Conservation (phyloP, 768 basidiomycete species). For the Lyophyllum decastes region DNA sequence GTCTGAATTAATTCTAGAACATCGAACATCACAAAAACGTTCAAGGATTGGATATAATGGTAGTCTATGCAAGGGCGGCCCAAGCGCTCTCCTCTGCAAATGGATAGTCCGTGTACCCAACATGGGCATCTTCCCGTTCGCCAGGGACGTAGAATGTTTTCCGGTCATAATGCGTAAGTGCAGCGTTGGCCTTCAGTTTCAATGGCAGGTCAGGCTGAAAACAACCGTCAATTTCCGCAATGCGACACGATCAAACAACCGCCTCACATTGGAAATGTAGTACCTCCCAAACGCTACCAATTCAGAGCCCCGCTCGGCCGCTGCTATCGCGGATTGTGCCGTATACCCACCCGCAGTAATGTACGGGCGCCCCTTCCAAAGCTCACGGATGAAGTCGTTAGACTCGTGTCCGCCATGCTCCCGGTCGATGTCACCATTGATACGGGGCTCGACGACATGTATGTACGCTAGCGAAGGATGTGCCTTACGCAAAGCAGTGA, state of each 20-base stretch:
- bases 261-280: constrained; percentile 34
- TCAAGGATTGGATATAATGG: too few relatives aligned
- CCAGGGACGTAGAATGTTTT: constrained; percentile 40
- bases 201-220: constrained; percentile 10
- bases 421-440: constrained; percentile 16
- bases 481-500: constrained; percentile 34
- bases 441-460: constrained; percentile 46
- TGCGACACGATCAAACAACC: not conserved
- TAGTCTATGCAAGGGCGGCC: too few relatives aligned
- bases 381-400: constrained; percentile 45
- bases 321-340: constrained; percentile 36
- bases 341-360: constrained; percentile 49
- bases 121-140: constrained; percentile 20
- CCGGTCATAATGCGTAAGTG: constrained; percentile 33
- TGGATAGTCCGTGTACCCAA: constrained; percentile 33
- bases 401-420: constrained; percentile 20
- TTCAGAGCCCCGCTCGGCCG: constrained; percentile 32
- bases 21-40: too few relatives aligned
- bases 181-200: not conserved
- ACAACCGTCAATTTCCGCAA: not conserved
- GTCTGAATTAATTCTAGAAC: too few relatives aligned
- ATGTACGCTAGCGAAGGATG: constrained; percentile 54
- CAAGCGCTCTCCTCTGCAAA: not conserved
- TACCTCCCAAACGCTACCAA: constrained; percentile 30
- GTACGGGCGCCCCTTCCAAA: constrained; percentile 43